These are phyloP conservation scores for Chalciporus sp. DNA, from an alignment of 1,284 basidiomycete species.

Conservation along the genomic window DNA sequence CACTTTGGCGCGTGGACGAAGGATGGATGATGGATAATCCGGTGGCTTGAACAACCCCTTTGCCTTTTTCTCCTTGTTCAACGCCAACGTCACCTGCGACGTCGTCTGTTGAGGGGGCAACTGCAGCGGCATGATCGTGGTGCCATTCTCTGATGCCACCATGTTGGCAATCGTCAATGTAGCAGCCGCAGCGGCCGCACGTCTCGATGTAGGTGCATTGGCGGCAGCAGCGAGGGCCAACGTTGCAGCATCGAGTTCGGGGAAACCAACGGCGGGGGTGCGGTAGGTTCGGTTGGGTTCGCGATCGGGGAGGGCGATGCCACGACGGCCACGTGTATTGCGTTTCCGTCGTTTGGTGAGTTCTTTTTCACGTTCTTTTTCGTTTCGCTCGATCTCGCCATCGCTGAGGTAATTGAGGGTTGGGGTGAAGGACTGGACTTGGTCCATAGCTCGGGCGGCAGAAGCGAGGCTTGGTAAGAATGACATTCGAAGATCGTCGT, in stretches of 20 bases:
- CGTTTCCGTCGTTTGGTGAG: constrained; percentile 83
- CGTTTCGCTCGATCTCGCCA: constrained; percentile 85
- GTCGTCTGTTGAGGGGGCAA: constrained; percentile 44
- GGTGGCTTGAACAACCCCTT: constrained; percentile 77
- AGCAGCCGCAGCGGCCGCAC: constrained; percentile 86
- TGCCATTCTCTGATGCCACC: constrained; percentile 81
- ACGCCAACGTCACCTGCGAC: constrained; percentile 35
- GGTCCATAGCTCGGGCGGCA: constrained; percentile 71
- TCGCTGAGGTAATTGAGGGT: constrained; percentile 88
- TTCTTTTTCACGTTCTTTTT: constrained; percentile 94
- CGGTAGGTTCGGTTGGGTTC: constrained; percentile 92
- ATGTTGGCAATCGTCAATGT: constrained; percentile 80
- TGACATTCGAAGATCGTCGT: constrained; percentile 90
- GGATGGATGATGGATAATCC: constrained; percentile 52
- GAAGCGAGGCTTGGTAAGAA: constrained; percentile 83
- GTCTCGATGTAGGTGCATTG: constrained; percentile 67
- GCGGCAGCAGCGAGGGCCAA: constrained; percentile 64
- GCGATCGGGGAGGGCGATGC: constrained; percentile 89
- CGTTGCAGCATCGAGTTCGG: constrained; percentile 71
- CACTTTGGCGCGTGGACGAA: constrained; percentile 60
- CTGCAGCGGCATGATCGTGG: constrained; percentile 55
- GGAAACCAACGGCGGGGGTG: constrained; percentile 83
- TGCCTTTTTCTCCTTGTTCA: constrained; percentile 65
- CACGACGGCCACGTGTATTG: constrained; percentile 86
- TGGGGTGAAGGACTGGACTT: constrained; percentile 84